Base-by-base conservation (phyloP, 768 basidiomycete species). In the Lactarius indigo region DNA sequence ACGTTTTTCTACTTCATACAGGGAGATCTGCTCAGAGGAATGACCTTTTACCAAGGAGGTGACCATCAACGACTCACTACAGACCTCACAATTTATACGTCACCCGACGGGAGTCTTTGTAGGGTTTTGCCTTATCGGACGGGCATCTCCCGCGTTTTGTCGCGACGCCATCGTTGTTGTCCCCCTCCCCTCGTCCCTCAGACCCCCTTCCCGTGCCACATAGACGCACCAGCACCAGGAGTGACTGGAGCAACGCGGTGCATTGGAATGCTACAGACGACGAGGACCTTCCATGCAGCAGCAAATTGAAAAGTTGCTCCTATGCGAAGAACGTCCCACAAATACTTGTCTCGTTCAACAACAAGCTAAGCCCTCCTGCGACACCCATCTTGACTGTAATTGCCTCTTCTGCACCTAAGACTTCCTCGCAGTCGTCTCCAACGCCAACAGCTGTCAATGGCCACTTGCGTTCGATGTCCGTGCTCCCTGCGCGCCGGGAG, bases 261-360 rank as follows among this genome's bases (percentile, higher is more conserved):
- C 57, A 59, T 69, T 7, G 65, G 56, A 52, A 69, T 69, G 66
- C 61, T 68, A 12, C 63, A 65, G 35, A 72, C 77, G 13, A 81
- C 79, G 65, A 86, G 82, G 8, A 80, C 84, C 0, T n/a, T 79
- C 88, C 1, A 79, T 87, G 72, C 82, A 83, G 56, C 81, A 85
- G 13, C 85, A 85, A 60, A 75, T 86, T 72, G 87, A 87, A 79
- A 83, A 85, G 73, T 82, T 89, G 78, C 85, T 77, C 4, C 75
- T 84, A 0, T n/a, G 83, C 87, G 17, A 75, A 76, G 23, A 74
- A 77, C 0, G 75, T 83, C 2, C 83, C 86, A 1, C 87, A 86
- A 52, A 81, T 87, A 78, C 83, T 87, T 52, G 85, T 87, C 42
- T 85, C 86, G 2, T 84, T 87, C 0, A 84, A 83, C 28, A 83